Evolutionary conservation across 2,329 filamentous ascomycete genomes (phyloP), one percentile per base, ranked within the genome.

Genomic region (Malbranchea cinnamomea): DNA sequence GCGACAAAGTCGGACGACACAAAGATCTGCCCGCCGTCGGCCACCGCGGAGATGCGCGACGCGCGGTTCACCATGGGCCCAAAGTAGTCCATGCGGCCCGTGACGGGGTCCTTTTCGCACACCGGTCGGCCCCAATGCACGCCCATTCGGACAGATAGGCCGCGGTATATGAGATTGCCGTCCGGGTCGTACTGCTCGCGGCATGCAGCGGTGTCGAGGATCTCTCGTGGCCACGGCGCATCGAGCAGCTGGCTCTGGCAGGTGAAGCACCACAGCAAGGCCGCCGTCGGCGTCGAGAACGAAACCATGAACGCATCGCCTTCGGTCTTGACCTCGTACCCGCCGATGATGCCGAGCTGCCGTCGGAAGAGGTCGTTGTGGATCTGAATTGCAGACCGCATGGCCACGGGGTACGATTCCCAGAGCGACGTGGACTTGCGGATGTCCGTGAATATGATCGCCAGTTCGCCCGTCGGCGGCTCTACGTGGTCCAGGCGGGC

Each of bases 221-320:
- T 85, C 52, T 98, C 89, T 6, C 81, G 74, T 2, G 89, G 89
- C 89, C 89, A 98, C 43, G 75, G 71, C 12, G 91, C 81, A 41
- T 93, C 81, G 2, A 98, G 69, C 3, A 98, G 70, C 46, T 78
- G 71, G 41, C 75, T 77, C 53, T 98, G 89, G 16, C 94, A 85
- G 13, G 84, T 82, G 57, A 98, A 98, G 44, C 79, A 91, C 89
- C 89, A 98, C 5, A 98, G 67, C 28, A 98, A 60, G 4, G 89
- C 89, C 6, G 85, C 89, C 1, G 89, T 95, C 2, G 89, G 84
- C 0, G 89, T 95, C 2, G 85, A 82, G 56, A 98, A 98, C 6
- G 87, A 92, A 18, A 98, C 89, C 85, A 98, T 95, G 48, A 98
- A 98, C 6, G 89, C 89, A 57, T 98, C 89, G 42, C 89, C 89